These are phyloP conservation scores for Omphalotus olearius DNA, from an alignment of 1,284 basidiomycete species.

Conservation along the genomic window DNA sequence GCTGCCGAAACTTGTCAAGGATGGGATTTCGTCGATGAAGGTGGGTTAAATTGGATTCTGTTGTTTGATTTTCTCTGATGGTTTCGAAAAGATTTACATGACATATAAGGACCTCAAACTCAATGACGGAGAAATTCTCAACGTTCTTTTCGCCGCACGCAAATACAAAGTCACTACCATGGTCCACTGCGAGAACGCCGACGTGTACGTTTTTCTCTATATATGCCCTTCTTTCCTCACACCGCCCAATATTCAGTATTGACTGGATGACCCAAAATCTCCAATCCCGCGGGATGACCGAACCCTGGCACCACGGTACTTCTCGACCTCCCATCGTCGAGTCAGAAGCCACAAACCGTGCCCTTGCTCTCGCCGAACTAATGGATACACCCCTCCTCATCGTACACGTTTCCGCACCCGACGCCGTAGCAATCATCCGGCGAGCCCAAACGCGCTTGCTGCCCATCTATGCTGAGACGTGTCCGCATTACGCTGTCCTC, in stretches of 20 bases:
- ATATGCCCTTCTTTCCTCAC: background rate
- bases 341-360: slow-evolving; percentile 20
- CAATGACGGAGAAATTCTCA: slow-evolving; percentile 19
- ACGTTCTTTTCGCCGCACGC: slow-evolving; percentile 20
- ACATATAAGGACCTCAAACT: slow-evolving; percentile 20
- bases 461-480: slow-evolving; percentile 22
- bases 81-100: slow-evolving; percentile 18
- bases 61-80: no score
- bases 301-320: slow-evolving; percentile 20
- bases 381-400: slow-evolving; percentile 22
- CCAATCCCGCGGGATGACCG: slow-evolving; percentile 18
- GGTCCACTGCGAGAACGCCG: slow-evolving; percentile 21
- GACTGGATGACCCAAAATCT: slow-evolving; percentile 21
- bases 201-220: slow-evolving; percentile 10
- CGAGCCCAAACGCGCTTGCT: slow-evolving; percentile 21
- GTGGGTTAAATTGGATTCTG: background rate
- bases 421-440: slow-evolving; percentile 17
- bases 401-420: slow-evolving; percentile 20
- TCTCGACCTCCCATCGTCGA: slow-evolving; percentile 22
- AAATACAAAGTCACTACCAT: slow-evolving; percentile 21
- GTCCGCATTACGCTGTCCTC: slow-evolving; percentile 21
- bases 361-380: slow-evolving; percentile 21
- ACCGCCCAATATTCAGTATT: slow-evolving; percentile 10
- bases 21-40: slow-evolving; percentile 22
- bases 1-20: slow-evolving; percentile 19